Percentiles rank a stretch among this genome's conserved stretches.
Conservation (phyloP, 1,139 yeast species). For the Geotrichum histeridarum region DNA sequence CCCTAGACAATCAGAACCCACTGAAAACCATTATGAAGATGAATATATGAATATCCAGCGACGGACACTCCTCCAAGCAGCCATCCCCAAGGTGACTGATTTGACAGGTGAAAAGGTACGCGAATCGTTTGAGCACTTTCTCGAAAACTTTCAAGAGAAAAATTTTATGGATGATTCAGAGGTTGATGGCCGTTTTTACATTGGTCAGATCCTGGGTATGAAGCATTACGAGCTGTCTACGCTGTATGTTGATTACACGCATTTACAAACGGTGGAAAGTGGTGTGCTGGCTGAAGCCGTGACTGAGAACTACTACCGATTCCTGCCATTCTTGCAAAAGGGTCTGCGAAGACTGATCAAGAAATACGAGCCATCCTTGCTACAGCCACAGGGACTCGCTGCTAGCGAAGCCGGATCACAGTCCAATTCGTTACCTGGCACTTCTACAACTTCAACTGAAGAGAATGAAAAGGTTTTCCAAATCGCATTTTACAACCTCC, state of each 20-base stretch:
- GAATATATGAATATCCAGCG: constrained; percentile 12
- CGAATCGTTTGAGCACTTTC: constrained; percentile 81
- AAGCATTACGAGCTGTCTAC: constrained; percentile 70
- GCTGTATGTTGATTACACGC: constrained; percentile 78
- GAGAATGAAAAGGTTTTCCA: constrained; percentile 74
- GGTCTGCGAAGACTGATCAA: constrained; percentile 72
- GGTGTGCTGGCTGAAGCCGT: constrained; percentile 90
- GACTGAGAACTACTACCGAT: constrained; percentile 85
- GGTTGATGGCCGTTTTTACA: constrained; percentile 53
- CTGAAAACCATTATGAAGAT: constrained; percentile 7
- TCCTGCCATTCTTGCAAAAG: constrained; percentile 73
- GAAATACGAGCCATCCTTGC: constrained; percentile 68
- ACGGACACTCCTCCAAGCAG: constrained; percentile 19
- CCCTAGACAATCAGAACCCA: constrained; percentile 9
- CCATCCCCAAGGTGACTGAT: constrained; percentile 81
- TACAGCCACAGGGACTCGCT: constrained; percentile 40
- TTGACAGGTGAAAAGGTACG: constrained; percentile 90
- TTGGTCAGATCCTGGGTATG: constrained; percentile 80
- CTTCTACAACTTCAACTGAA: constrained; percentile 35
- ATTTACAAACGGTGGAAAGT: constrained; percentile 67
- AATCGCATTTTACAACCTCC: constrained; percentile 82
- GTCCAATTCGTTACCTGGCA: constrained; percentile 25
- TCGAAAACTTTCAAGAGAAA: constrained; percentile 56
- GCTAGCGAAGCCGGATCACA: constrained; percentile 26
- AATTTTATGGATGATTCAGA: constrained; percentile 28